These are phyloP conservation scores for Hypoxylon trugodes DNA, from an alignment of 495 filamentous ascomycete genomes.

Conservation along the genomic window DNA sequence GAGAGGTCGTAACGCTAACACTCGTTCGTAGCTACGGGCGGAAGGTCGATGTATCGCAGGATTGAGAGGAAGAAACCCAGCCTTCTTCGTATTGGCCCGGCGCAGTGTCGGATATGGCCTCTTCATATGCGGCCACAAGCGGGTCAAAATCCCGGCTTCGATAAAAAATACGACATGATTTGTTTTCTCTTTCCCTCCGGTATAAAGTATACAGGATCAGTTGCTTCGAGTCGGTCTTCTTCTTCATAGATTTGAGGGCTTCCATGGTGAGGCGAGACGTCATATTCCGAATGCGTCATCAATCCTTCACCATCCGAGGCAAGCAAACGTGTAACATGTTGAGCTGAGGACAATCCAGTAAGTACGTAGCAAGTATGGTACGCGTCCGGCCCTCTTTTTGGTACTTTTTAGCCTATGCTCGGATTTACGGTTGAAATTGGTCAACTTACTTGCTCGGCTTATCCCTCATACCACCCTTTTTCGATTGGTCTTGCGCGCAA, in stretches of 20 bases:
- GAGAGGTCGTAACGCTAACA: slow-evolving; percentile 28
- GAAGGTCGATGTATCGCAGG: slow-evolving; percentile 30
- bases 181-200: slow-evolving; percentile 72
- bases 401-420: slow-evolving; percentile 31
- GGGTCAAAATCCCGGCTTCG: slow-evolving; percentile 61
- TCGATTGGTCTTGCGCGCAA: slow-evolving; percentile 78
- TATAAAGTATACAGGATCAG: slow-evolving; percentile 89
- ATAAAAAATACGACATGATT: slow-evolving; percentile 70
- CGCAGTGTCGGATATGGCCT: slow-evolving; percentile 44
- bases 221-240: slow-evolving; percentile 59
- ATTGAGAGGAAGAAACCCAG: slow-evolving; percentile 34
- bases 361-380: slow-evolving; percentile 95
- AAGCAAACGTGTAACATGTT: slow-evolving; percentile 75
- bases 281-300: slow-evolving; percentile 72
- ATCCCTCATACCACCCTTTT: slow-evolving; percentile 84
- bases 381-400: slow-evolving; percentile 73
- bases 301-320: slow-evolving; percentile 52
- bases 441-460: slow-evolving; percentile 86
- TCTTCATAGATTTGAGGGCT: slow-evolving; percentile 60
- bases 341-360: slow-evolving; percentile 81
- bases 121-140: slow-evolving; percentile 47
- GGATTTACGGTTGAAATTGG: slow-evolving; percentile 18
- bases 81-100: slow-evolving; percentile 42
- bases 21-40: slow-evolving; percentile 9
- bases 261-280: slow-evolving; percentile 57